These are phyloP conservation scores for Chaetomium fimeti DNA, from an alignment of 495 filamentous ascomycete species.

Conservation along the genomic window DNA sequence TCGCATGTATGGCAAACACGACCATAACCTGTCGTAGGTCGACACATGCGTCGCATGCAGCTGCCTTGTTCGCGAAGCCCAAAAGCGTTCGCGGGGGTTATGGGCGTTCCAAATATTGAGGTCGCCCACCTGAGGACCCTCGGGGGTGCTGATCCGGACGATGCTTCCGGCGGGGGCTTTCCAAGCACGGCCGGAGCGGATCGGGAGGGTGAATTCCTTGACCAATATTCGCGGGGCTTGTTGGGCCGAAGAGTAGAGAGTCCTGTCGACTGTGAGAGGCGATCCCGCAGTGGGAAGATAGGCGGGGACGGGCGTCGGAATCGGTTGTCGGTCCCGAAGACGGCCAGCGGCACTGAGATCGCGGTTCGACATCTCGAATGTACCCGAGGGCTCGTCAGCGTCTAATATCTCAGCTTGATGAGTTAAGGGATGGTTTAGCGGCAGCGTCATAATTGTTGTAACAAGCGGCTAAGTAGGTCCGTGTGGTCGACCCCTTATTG, in stretches of 20 bases:
- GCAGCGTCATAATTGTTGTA: neutral
- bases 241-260: slow-evolving; percentile 43
- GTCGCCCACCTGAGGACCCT: slow-evolving; percentile 77
- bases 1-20: slow-evolving; percentile 69
- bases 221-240: slow-evolving; percentile 35
- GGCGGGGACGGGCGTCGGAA: slow-evolving; percentile 46
- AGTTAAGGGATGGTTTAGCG: too few species aligned
- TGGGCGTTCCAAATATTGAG: slow-evolving; percentile 76
- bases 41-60: slow-evolving; percentile 72
- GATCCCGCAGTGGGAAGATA: slow-evolving; percentile 48
- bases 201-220: slow-evolving; percentile 49
- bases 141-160: slow-evolving; percentile 67
- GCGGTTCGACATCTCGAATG: neutral
- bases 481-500: too few species aligned
- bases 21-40: slow-evolving; percentile 71
- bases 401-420: neutral
- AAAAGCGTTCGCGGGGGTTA: slow-evolving; percentile 75
- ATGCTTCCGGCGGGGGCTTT: slow-evolving; percentile 60
- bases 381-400: neutral
- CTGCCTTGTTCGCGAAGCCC: slow-evolving; percentile 75
- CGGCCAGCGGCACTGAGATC: neutral
- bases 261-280: slow-evolving; percentile 45
- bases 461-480: too few species aligned
- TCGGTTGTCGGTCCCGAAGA: slow-evolving; percentile 19
- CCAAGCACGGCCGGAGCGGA: slow-evolving; percentile 64